Percentiles rank a stretch among this genome's conserved stretches.
phyloP scores from a whole-genome alignment of 2,329 filamentous ascomycete genomes.

The Ilyonectria sp. region DNA sequence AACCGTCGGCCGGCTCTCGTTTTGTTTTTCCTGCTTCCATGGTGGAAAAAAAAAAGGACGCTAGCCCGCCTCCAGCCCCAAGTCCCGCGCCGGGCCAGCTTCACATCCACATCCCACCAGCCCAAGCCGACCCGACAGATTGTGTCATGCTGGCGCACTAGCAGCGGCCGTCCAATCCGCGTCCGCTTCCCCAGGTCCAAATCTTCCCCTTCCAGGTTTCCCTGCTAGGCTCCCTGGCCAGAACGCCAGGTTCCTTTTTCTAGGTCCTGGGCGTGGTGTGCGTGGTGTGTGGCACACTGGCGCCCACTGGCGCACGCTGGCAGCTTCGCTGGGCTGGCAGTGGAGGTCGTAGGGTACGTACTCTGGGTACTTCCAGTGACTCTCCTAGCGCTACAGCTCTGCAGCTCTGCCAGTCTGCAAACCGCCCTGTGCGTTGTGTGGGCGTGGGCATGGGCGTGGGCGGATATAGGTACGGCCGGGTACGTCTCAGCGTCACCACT shows the following conservation, averaged over 20 bases:
- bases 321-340: neutral
- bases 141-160: constrained; percentile 53
- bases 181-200: constrained; percentile 48
- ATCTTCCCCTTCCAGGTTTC: constrained; percentile 45
- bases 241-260: constrained; percentile 36
- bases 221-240: constrained; percentile 34
- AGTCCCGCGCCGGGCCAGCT: constrained; percentile 24
- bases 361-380: neutral
- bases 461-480: constrained; percentile 50
- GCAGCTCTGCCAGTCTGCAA: constrained; percentile 14
- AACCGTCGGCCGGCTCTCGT: neutral
- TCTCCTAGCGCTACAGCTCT: constrained; percentile 2
- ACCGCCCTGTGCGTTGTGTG: constrained; percentile 2
- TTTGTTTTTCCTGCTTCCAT: constrained; percentile 10
- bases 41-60: constrained; percentile 12
- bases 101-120: constrained; percentile 33
- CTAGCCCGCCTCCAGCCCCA: constrained; percentile 32
- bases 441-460: constrained; percentile 22
- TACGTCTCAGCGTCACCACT: constrained; percentile 45
- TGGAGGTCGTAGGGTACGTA: neutral
- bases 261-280: constrained; percentile 26
- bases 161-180: constrained; percentile 44
- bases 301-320: neutral
- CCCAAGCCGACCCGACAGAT: constrained; percentile 51
- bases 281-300: constrained; percentile 14